Base-by-base conservation (phyloP, 1,284 basidiomycete genomes). In the Cutaneotrichosporon sp. region DNA sequence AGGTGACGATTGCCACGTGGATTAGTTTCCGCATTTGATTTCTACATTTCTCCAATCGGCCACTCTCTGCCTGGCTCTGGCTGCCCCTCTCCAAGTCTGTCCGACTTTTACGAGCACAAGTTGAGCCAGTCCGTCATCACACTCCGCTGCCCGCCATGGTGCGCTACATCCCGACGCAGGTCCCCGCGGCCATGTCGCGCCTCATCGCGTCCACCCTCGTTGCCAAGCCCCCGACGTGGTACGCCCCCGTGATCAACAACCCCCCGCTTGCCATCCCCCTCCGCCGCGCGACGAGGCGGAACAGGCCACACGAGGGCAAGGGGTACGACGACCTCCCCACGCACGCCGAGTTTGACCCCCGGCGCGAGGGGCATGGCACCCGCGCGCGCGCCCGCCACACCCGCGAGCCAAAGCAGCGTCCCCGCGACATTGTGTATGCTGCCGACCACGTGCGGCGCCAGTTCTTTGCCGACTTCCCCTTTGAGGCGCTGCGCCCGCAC, bases 391-490 rank as follows among this genome's bases (percentile, higher is more conserved):
- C 59, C 38, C 36, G 45, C 54, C 81, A 82, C 64, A 72, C 82
- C 64, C 78, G 82, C 68, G 78, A 83, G 58, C 80, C 83, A 62
- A 83, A 85, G 63, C 82, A 84, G 81, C 61, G 81, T 14, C 87
- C 90, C 0, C 70, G 85, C 60, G 84, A 86, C 11, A 85, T 98
- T 62, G 83, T 85, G 54, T 97, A 95, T 77, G 70, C 90, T 31
- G 92, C 95, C 75, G 95, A 99, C 79, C 83, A 85, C 62, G 83
- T 98, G 57, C 87, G 95, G 50, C 83, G 87, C 58, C 91, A 92
- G 77, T 99, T 99, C 84, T 98, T 95, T 82, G 83, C 84, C 57
- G 95, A 99, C 81, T 95, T 97, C 75, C 94, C 95, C 2, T 98
- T 97, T 76, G 95, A 99, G 80, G 89, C 92, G 1, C 90, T 95